Percentiles rank a stretch among this genome's conserved stretches.
Evolutionary conservation across 2,329 filamentous ascomycete species (phyloP).

Genomic region (Colletotrichum chlorophyti): DNA sequence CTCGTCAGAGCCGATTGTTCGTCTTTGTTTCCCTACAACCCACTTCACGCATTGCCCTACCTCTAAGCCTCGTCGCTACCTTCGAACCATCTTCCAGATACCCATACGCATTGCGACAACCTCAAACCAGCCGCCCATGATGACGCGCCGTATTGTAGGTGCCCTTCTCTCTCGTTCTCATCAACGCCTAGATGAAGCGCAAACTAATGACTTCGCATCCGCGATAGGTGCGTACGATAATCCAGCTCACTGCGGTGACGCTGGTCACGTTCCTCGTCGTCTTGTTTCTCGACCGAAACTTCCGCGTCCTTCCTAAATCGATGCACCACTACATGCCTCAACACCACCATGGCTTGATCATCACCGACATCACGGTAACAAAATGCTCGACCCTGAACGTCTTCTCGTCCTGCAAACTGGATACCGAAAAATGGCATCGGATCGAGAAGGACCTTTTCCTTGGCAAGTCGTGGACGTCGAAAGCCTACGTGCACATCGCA

Average conservation of each 20-base stretch:
- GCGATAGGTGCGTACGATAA: slow-evolving; percentile 67
- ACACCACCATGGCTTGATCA: slow-evolving; percentile 82
- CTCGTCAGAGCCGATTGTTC: slow-evolving; percentile 27
- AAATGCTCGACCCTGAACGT: slow-evolving; percentile 78
- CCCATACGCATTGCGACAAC: slow-evolving; percentile 6
- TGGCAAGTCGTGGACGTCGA: slow-evolving; percentile 73
- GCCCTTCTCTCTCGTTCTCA: too few species aligned
- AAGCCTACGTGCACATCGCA: slow-evolving; percentile 82
- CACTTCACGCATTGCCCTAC: not conserved
- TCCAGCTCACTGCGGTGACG: slow-evolving; percentile 75
- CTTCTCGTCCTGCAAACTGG: slow-evolving; percentile 78
- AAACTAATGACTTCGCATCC: not conserved
- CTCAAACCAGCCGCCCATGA: slow-evolving; percentile 20
- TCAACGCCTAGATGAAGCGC: not conserved
- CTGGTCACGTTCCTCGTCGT: slow-evolving; percentile 73
- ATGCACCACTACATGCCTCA: slow-evolving; percentile 88
- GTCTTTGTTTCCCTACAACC: slow-evolving; percentile 7
- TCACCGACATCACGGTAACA: slow-evolving; percentile 83
- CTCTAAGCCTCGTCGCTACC: not conserved
- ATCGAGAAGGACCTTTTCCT: slow-evolving; percentile 86
- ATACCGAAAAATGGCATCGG: slow-evolving; percentile 76
- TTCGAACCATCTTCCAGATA: not conserved
- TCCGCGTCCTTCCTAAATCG: slow-evolving; percentile 82
- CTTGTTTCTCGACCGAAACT: slow-evolving; percentile 86
- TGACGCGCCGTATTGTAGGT: slow-evolving; percentile 34